phyloP scores from a whole-genome alignment of 805 yeast genomes.

The Jamesozyma piceae region DNA sequence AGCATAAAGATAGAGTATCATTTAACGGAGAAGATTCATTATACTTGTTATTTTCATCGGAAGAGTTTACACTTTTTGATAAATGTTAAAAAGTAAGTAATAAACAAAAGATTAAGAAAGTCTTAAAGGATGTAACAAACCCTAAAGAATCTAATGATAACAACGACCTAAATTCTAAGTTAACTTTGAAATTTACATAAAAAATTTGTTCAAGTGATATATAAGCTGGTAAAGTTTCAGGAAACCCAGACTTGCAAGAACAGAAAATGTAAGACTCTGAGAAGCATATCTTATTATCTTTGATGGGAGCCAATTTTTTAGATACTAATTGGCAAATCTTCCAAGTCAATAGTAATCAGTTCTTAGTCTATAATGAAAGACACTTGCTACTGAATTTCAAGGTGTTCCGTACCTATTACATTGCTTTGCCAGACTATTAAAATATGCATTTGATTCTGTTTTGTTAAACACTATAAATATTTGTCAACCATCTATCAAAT shows the following conservation, averaged over 20 bases:
- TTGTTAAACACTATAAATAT: constrained; percentile 15
- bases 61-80: constrained; percentile 18
- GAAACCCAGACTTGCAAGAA: constrained; percentile 15
- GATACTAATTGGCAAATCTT: constrained; percentile 11
- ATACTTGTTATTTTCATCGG: constrained; percentile 17
- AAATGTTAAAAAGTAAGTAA: constrained; percentile 20
- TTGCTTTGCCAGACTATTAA: constrained; percentile 15
- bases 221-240: constrained; percentile 12
- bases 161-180: constrained; percentile 11
- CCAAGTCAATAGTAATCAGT: constrained; percentile 18
- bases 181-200: constrained; percentile 12
- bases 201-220: constrained; percentile 14
- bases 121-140: not conserved
- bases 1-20: constrained; percentile 15
- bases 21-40: constrained; percentile 21
- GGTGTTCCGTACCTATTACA: constrained; percentile 17
- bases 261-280: constrained; percentile 15
- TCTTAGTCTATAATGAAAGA: constrained; percentile 12
- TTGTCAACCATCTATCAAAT: constrained; percentile 14
- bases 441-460: constrained; percentile 16
- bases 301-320: constrained; percentile 16
- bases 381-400: constrained; percentile 13
- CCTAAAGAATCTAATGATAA: not conserved
- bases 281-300: constrained; percentile 11
- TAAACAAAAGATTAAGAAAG: constrained; percentile 10